Evolutionary conservation across 176 grass and related monocot species (phyloP), one percentile per base, ranked within the genome.

Genomic region (Ananas comosus): DNA sequence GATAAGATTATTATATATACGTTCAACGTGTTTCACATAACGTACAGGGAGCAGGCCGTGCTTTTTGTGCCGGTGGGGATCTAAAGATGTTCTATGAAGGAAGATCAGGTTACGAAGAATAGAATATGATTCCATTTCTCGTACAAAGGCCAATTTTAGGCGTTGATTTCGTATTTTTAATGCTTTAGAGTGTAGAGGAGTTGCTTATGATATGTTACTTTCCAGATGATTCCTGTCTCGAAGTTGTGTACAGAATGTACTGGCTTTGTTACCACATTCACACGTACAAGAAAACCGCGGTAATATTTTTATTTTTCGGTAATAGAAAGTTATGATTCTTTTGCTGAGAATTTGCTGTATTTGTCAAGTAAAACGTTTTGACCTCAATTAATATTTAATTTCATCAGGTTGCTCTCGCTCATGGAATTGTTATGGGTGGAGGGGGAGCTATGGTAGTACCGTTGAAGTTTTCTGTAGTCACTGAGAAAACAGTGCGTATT

Each of bases 81-180:
- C 79, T 97, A 54, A 97, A 92, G 73, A 90, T 97, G 94, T 97
- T 97, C 79, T 97, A 92, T 74, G 89, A 97, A 76, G 89, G 90
- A 50, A 92, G 64, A 97, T 85, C 80, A 81, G 84, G 89, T 97
- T 21, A 13, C 1, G 16, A 73, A 73, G 33, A 49, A 61, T 25
- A 29, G 12, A 53, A 70, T 27, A 13, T 3, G 21, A n/a, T 42
- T 42, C 7, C 33, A 42, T 42, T 42, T 42, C 33, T 42, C 5
- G 33, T 42, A 42, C 33, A 42, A 42, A 42, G 33, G 33, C 33
- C 33, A 27, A 27, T 27, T 27, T 27, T 27, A 27, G 25, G 25
- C 25, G 25, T 27, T 27, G 25, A 27, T 27, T 27, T 27, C 29
- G 5, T 33, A 6, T 33, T 33, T 6, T 33, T 33, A 33, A 33